Evolutionary conservation across 306 rosid genomes (phyloP).

Genomic region (Hippophae tibetana): DNA sequence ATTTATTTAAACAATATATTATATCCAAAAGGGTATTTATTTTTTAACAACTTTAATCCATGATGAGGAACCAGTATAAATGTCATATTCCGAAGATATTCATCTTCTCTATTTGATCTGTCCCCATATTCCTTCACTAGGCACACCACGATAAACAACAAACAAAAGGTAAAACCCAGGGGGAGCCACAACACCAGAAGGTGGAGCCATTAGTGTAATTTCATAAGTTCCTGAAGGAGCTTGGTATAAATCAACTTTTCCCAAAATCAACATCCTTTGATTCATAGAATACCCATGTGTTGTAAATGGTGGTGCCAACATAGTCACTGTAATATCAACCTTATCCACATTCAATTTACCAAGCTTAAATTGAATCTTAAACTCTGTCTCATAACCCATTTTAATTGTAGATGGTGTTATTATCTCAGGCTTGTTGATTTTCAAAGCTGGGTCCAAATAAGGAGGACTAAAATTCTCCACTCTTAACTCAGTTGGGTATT

Average conservation of each 20-base stretch:
- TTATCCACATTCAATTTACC: not conserved
- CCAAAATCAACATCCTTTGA: conserved; percentile 52
- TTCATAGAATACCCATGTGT: conserved; percentile 79
- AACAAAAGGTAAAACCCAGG: conserved; percentile 65
- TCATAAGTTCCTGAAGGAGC: conserved; percentile 1
- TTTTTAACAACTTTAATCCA: not conserved
- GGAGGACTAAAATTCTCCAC: conserved; percentile 70
- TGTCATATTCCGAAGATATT: not conserved
- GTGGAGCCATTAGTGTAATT: conserved; percentile 32
- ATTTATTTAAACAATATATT: no score
- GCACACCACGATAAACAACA: conserved; percentile 68
- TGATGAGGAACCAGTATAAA: no score
- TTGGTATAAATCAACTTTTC: not conserved
- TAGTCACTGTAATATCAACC: conserved; percentile 34
- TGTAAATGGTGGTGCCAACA: conserved; percentile 78
- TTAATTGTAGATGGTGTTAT: not conserved
- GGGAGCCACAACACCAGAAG: conserved; percentile 39
- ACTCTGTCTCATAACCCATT: conserved; percentile 15
- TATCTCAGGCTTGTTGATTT: conserved; percentile 26
- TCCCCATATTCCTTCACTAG: conserved; percentile 62
- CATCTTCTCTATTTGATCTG: conserved; percentile 12
- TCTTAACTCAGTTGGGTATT: conserved; percentile 64
- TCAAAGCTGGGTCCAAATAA: conserved; percentile 32
- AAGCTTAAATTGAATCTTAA: conserved; percentile 21
- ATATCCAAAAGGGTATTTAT: no score